Evolutionary conservation across 306 rosid species (phyloP).

Genomic region (Ochetophila trinervis): DNA sequence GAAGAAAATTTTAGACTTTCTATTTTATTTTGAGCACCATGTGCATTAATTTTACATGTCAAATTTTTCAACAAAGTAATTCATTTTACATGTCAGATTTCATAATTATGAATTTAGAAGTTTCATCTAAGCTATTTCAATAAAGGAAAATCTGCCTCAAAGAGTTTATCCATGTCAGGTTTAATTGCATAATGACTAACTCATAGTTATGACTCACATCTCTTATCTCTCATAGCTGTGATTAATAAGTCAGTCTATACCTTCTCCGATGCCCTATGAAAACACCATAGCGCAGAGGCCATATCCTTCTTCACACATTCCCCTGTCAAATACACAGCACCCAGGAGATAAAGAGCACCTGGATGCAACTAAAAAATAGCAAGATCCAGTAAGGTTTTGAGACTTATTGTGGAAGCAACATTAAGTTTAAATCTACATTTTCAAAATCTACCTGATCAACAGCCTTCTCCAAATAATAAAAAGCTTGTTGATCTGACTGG

Average conservation of each 20-base stretch:
- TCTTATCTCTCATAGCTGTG: slow-evolving; percentile 2
- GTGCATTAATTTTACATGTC: too few relatives aligned
- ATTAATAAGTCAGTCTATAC: slow-evolving; percentile 33
- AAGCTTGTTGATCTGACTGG: slow-evolving; percentile 86
- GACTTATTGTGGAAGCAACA: slow-evolving; percentile 12
- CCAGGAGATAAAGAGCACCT: slow-evolving; percentile 91
- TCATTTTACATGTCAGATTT: too few relatives aligned
- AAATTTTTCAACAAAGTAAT: too few relatives aligned
- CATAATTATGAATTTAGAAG: too few relatives aligned
- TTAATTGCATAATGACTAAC: not conserved
- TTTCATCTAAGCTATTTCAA: not conserved
- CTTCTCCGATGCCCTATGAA: slow-evolving; percentile 90
- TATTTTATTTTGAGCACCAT: too few relatives aligned
- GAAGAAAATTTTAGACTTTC: not conserved
- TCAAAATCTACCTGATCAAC: slow-evolving; percentile 75
- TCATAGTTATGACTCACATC: slow-evolving; percentile 6
- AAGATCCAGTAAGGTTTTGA: slow-evolving; percentile 38
- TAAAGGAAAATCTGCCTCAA: not conserved
- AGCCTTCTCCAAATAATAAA: slow-evolving; percentile 87
- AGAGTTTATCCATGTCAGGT: not conserved
- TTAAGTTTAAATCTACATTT: slow-evolving; percentile 19
- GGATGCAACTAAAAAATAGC: slow-evolving; percentile 73
- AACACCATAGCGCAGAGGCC: slow-evolving; percentile 85
- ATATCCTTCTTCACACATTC: slow-evolving; percentile 77
- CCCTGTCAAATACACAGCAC: slow-evolving; percentile 81